Conservation (phyloP, 768 basidiomycete species). For the Trametes cinnabarina region DNA sequence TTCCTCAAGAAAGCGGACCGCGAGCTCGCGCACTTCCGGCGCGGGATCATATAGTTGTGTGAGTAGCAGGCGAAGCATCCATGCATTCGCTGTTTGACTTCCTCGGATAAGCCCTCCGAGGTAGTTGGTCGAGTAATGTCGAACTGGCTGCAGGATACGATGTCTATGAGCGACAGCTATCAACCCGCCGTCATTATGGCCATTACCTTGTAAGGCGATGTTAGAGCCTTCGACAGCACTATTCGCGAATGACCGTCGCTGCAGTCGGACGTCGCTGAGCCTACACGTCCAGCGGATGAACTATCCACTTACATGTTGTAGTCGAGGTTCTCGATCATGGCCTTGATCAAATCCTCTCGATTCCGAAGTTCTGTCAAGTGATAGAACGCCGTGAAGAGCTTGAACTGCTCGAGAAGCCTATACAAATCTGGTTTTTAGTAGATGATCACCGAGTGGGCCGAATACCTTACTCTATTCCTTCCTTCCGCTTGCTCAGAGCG, state of each 20-base stretch:
- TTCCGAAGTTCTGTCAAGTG: constrained; percentile 88
- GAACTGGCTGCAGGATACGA: constrained; percentile 54
- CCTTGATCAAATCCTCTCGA: constrained; percentile 89
- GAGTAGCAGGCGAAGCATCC: constrained; percentile 87
- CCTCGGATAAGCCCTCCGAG: constrained; percentile 77
- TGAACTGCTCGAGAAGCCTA: constrained; percentile 87
- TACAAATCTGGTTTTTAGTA: neutral
- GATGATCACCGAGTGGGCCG: neutral
- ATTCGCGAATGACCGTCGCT: constrained; percentile 96
- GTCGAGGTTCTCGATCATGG: constrained; percentile 88
- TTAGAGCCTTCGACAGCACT: constrained; percentile 89
- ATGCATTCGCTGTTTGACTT: constrained; percentile 65
- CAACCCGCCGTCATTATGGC: neutral
- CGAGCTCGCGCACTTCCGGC: constrained; percentile 85
- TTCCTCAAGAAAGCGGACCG: constrained; percentile 85
- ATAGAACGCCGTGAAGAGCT: constrained; percentile 94
- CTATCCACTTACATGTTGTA: constrained; percentile 69
- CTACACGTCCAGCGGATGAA: neutral
- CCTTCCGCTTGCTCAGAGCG: constrained; percentile 79
- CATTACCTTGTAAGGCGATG: constrained; percentile 82
- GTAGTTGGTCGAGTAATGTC: constrained; percentile 85
- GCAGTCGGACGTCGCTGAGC: neutral
- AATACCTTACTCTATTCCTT: constrained; percentile 79
- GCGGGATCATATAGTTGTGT: constrained; percentile 96
- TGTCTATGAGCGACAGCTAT: too few species aligned